Conservation (phyloP, 768 basidiomycete species). For the Lanmaoa pseudosensibilis region DNA sequence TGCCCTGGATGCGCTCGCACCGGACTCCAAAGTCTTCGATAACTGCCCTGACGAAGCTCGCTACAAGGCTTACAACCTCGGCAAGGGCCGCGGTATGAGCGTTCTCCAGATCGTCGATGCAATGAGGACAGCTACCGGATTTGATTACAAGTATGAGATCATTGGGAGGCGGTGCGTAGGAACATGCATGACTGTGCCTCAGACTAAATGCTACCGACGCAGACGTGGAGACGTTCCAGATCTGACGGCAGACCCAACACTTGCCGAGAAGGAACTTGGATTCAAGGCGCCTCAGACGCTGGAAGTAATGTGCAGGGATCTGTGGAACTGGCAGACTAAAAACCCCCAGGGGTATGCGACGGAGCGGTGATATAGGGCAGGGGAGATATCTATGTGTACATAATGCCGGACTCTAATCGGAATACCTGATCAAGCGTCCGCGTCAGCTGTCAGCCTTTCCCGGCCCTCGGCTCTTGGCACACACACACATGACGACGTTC, state of each 20-base stretch:
- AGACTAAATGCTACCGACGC: slow-evolving; percentile 13
- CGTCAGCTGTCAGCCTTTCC: not conserved
- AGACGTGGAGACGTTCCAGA: slow-evolving; percentile 96
- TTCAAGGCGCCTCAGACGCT: slow-evolving; percentile 82
- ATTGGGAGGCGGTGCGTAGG: slow-evolving; percentile 80
- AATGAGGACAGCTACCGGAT: slow-evolving; percentile 89
- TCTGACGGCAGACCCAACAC: slow-evolving; percentile 87
- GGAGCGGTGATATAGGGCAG: slow-evolving; percentile 20
- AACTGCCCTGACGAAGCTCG: slow-evolving; percentile 52
- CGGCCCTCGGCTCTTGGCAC: not conserved
- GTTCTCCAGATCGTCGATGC: slow-evolving; percentile 94
- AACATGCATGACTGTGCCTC: not conserved
- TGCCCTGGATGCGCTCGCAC: slow-evolving; percentile 79
- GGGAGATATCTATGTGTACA: slow-evolving; percentile 14
- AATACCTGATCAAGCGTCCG: not conserved
- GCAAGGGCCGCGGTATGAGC: slow-evolving; percentile 87
- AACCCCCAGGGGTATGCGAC: slow-evolving; percentile 74
- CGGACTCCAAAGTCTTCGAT: slow-evolving; percentile 57
- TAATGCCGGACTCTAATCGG: slow-evolving; percentile 23
- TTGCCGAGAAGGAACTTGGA: slow-evolving; percentile 91
- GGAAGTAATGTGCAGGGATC: slow-evolving; percentile 91
- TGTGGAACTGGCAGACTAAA: slow-evolving; percentile 99
- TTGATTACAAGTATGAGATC: slow-evolving; percentile 85
- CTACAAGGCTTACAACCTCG: slow-evolving; percentile 96
- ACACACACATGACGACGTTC: not conserved